phyloP scores from a whole-genome alignment of 495 filamentous ascomycete genomes.

The Penicillium atrosanguineum region DNA sequence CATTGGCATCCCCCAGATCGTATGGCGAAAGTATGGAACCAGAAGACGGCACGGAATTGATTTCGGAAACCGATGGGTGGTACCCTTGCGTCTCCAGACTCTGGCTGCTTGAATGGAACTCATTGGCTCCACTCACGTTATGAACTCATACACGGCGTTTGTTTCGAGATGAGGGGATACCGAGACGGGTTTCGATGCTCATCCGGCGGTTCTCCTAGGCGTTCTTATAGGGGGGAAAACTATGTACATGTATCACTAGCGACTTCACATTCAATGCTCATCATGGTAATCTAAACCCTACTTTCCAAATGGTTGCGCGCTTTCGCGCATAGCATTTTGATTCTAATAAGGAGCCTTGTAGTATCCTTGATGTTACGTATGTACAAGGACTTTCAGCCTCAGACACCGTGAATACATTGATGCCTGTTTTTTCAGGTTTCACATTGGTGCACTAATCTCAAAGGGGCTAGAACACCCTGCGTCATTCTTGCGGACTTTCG shows the following conservation, averaged over 20 bases:
- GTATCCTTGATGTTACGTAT: not conserved
- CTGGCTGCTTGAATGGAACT: conserved; percentile 12
- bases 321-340: not conserved
- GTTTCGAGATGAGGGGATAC: not conserved
- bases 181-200: not conserved
- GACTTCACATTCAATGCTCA: not conserved
- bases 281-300: not conserved
- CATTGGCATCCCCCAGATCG: conserved; percentile 75
- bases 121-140: not conserved
- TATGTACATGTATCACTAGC: not conserved
- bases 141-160: not conserved
- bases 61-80: conserved; percentile 82
- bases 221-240: not conserved
- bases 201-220: not conserved
- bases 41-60: conserved; percentile 75
- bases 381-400: too few relatives aligned
- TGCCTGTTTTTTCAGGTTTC: not conserved
- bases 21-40: conserved; percentile 84
- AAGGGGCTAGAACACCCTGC: conserved; percentile 22
- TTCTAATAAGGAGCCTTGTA: not conserved
- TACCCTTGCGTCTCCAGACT: conserved; percentile 44
- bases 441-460: conserved; percentile 10
- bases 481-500: conserved; percentile 17
- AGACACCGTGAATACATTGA: too few relatives aligned
- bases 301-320: not conserved